Conservation (phyloP, 192 early-diverging fungal genomes). For the Globomyces pollinis-pini region DNA sequence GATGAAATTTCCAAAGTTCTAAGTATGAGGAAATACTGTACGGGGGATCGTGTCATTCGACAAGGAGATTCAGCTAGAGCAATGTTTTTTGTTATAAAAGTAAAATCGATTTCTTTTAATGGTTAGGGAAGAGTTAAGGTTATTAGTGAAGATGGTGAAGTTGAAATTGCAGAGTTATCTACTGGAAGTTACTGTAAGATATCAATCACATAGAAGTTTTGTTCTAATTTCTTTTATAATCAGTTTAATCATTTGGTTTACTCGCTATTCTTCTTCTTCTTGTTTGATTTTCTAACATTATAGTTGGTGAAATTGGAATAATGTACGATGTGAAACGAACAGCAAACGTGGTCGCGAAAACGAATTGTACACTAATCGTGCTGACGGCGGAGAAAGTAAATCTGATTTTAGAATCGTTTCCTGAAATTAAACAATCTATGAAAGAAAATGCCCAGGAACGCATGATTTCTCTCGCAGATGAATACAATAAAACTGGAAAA, state of each 20-base stretch:
- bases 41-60: slow-evolving; percentile 48
- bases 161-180: slow-evolving; percentile 34
- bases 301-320: slow-evolving; percentile 50
- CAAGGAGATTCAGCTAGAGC: slow-evolving; percentile 58
- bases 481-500: slow-evolving; percentile 32
- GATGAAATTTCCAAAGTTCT: slow-evolving; percentile 24
- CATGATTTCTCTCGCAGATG: slow-evolving; percentile 20
- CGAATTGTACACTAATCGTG: slow-evolving; percentile 55
- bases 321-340: slow-evolving; percentile 43
- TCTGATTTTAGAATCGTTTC: slow-evolving; percentile 45
- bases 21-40: slow-evolving; percentile 38
- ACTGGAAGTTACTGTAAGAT: slow-evolving; percentile 36
- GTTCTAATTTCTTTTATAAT: background rate
- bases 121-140: slow-evolving; percentile 63
- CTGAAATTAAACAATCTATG: slow-evolving; percentile 53
- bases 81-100: slow-evolving; percentile 66
- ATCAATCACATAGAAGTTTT: too few relatives aligned
- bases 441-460: slow-evolving; percentile 55
- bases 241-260: background rate
- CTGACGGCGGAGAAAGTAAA: slow-evolving; percentile 56
- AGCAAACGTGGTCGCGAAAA: slow-evolving; percentile 59
- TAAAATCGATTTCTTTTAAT: too few relatives aligned
- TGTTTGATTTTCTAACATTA: slow-evolving; percentile 7
- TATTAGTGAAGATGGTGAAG: slow-evolving; percentile 43
- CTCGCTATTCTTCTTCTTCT: too few relatives aligned